phyloP scores from a whole-genome alignment of 176 grass and related monocot genomes.

The Triticum dicoccoides region DNA sequence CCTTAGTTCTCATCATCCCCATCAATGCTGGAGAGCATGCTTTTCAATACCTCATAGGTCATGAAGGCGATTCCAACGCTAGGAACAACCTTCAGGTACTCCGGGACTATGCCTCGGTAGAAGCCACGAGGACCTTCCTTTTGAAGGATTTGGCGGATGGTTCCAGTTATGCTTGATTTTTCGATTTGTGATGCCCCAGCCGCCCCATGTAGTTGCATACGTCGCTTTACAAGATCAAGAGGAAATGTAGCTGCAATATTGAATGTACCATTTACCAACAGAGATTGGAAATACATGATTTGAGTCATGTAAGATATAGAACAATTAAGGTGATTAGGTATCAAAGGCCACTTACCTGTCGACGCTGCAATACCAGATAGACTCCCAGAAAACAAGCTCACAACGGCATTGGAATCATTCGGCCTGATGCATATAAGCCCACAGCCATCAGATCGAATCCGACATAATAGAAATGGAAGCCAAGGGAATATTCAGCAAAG shows the following conservation, averaged over 20 bases:
- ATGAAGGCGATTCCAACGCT: constrained; percentile 95
- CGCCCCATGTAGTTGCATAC: constrained; percentile 86
- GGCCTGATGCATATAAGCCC: constrained; percentile 48
- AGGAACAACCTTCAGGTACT: constrained; percentile 95
- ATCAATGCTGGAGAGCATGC: constrained; percentile 44
- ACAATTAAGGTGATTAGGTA: neutral
- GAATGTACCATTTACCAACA: neutral
- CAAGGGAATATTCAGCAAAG: neutral
- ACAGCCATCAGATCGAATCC: neutral
- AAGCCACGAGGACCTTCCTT: constrained; percentile 75
- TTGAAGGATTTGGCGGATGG: constrained; percentile 56
- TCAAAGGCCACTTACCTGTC: constrained; percentile 52
- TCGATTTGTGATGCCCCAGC: constrained; percentile 44
- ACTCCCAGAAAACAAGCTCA: constrained; percentile 91
- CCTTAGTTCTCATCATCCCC: constrained; percentile 27
- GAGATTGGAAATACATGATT: neutral
- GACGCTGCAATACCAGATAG: constrained; percentile 91
- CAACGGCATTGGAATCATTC: constrained; percentile 52
- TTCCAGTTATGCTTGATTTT: constrained; percentile 67
- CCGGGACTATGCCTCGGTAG: constrained; percentile 83
- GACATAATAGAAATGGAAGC: neutral
- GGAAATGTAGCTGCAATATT: constrained; percentile 81
- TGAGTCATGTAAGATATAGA: neutral
- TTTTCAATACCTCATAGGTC: constrained; percentile 81
- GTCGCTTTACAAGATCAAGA: constrained; percentile 81